Conservation (phyloP, 2,329 filamentous ascomycete species). For the Aspergillus hortae region DNA sequence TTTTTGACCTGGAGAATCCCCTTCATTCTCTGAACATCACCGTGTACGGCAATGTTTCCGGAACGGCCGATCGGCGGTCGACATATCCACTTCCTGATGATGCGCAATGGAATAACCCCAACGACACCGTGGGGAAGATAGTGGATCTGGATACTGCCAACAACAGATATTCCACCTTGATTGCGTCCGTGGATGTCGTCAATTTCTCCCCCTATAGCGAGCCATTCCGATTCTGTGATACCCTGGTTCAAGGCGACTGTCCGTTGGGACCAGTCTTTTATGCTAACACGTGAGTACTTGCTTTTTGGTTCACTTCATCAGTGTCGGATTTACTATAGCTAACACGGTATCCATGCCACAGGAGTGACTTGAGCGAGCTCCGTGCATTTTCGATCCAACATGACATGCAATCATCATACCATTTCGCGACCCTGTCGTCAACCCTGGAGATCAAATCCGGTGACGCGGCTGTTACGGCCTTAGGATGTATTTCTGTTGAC, state of each 20-base stretch:
- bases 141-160: constrained; percentile 56
- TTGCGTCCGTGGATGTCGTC: constrained; percentile 68
- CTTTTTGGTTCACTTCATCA: not conserved
- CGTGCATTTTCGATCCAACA: constrained; percentile 72
- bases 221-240: constrained; percentile 63
- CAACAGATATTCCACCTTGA: constrained; percentile 68
- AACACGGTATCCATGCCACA: constrained; percentile 9
- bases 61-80: constrained; percentile 52
- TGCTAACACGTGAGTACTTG: constrained; percentile 45
- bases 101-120: constrained; percentile 60
- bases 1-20: constrained; percentile 61
- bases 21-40: constrained; percentile 69
- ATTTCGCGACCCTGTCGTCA: constrained; percentile 76
- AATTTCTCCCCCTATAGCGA: constrained; percentile 67
- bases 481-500: constrained; percentile 78
- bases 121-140: constrained; percentile 72
- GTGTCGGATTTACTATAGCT: not conserved
- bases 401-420: constrained; percentile 76
- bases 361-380: constrained; percentile 50
- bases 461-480: constrained; percentile 57
- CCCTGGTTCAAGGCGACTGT: constrained; percentile 60
- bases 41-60: constrained; percentile 88
- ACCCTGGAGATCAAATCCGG: constrained; percentile 74
- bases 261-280: constrained; percentile 73
- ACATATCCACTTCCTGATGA: constrained; percentile 59